phyloP scores from a whole-genome alignment of 306 rosid genomes.

The Citrullus mucosospermus region DNA sequence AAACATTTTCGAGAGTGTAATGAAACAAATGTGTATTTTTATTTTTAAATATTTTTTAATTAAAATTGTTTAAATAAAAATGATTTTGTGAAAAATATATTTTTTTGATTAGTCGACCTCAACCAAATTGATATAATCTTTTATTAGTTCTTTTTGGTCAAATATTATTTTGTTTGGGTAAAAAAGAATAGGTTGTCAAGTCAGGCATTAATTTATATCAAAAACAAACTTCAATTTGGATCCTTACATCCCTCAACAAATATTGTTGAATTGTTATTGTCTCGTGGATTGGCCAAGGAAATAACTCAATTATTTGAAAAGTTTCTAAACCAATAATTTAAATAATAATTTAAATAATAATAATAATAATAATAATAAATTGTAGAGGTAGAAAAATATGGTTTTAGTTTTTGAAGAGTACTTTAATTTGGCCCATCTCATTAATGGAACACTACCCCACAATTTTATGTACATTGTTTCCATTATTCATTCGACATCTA shows the following conservation, averaged over 20 bases:
- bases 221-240: neutral
- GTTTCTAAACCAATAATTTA: neutral
- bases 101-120: too few species aligned
- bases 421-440: neutral
- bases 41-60: too few species aligned
- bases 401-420: neutral
- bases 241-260: neutral
- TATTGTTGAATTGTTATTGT: neutral
- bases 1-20: too few species aligned
- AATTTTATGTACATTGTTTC: neutral
- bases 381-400: neutral
- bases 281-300: neutral
- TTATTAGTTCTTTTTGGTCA: too few species aligned
- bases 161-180: neutral
- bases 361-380: neutral
- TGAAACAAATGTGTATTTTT: too few species aligned
- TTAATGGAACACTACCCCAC: neutral
- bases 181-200: neutral
- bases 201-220: neutral
- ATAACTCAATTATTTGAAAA: neutral
- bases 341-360: too few species aligned
- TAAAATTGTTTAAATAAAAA: too few species aligned
- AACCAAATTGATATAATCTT: too few species aligned
- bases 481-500: neutral
- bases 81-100: too few species aligned